phyloP scores from a whole-genome alignment of 2,329 filamentous ascomycete genomes.

The Grosmannia huntii region DNA sequence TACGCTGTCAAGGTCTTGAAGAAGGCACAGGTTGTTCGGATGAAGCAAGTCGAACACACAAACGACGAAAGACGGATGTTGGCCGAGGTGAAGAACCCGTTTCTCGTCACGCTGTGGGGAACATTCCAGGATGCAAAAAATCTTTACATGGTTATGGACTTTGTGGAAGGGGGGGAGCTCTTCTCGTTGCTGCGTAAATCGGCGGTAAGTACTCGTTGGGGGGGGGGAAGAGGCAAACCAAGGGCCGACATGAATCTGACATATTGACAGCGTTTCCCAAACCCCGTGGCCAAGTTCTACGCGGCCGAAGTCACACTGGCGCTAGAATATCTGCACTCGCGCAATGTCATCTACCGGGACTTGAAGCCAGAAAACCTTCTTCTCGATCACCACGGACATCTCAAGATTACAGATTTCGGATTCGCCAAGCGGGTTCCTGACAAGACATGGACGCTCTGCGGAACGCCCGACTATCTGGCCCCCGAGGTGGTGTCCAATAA shows the following conservation, averaged over 20 bases:
- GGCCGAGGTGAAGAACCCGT: conserved; percentile 92
- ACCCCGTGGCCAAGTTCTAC: conserved; percentile 98
- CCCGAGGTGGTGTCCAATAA: conserved; percentile 98
- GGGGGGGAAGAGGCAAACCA: neutral
- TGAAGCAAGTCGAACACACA: conserved; percentile 99
- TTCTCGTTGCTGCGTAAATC: conserved; percentile 94
- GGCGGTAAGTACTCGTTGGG: conserved; percentile 49
- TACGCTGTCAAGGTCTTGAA: conserved; percentile 98
- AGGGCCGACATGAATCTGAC: neutral
- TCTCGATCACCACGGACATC: conserved; percentile 80
- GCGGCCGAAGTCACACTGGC: conserved; percentile 93
- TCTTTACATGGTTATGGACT: conserved; percentile 99
- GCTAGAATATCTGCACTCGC: conserved; percentile 85
- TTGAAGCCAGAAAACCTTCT: conserved; percentile 91
- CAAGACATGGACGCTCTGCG: conserved; percentile 98
- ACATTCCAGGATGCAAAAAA: conserved; percentile 95
- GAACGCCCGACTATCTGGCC: conserved; percentile 92
- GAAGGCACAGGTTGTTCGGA: conserved; percentile 96
- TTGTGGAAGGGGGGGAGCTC: conserved; percentile 94
- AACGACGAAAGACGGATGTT: conserved; percentile 97
- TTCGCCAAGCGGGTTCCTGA: conserved; percentile 97
- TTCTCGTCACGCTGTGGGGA: conserved; percentile 94
- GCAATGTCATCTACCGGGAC: conserved; percentile 96
- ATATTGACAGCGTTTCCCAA: conserved; percentile 73
- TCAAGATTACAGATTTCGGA: conserved; percentile 97